Conservation (phyloP, 306 rosid species). For the Medicago lupulina region DNA sequence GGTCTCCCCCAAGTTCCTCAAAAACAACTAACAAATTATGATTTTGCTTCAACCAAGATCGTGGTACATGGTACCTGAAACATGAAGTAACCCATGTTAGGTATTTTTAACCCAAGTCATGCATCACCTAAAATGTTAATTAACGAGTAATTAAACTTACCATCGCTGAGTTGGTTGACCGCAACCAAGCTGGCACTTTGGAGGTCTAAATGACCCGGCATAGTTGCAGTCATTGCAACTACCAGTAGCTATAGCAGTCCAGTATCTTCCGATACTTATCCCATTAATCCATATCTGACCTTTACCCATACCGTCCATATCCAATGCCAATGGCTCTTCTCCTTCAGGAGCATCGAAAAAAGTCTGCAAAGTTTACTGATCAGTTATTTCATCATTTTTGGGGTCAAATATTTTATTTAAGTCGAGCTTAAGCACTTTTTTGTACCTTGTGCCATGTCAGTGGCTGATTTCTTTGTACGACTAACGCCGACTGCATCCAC, state of each 20-base stretch:
- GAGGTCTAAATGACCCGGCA: slow-evolving; percentile 76
- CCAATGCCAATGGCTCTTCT: slow-evolving; percentile 89
- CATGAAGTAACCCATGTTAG: slow-evolving; percentile 23
- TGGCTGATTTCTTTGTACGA: slow-evolving; percentile 72
- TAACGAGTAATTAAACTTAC: slow-evolving; percentile 60
- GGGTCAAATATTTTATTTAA: slow-evolving; percentile 6
- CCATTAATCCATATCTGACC: slow-evolving; percentile 99
- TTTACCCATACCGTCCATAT: slow-evolving; percentile 97
- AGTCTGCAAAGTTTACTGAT: slow-evolving; percentile 57
- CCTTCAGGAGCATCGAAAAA: slow-evolving; percentile 86
- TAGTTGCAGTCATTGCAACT: slow-evolving; percentile 77
- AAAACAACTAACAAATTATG: slow-evolving; percentile 82
- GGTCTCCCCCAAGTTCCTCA: slow-evolving; percentile 97
- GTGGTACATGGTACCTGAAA: slow-evolving; percentile 96
- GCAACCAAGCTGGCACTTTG: slow-evolving; percentile 89
- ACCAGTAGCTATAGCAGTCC: slow-evolving; percentile 87
- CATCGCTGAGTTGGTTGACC: slow-evolving; percentile 93
- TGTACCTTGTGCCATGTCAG: slow-evolving; percentile 97
- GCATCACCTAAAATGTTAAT: slow-evolving; percentile 30
- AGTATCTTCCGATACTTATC: slow-evolving; percentile 90
- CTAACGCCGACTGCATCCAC: slow-evolving; percentile 81
- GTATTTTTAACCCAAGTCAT: slow-evolving; percentile 26
- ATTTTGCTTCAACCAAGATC: slow-evolving; percentile 90
- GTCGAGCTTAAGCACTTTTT: slow-evolving; percentile 12
- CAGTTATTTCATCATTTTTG: slow-evolving; percentile 28